These are phyloP conservation scores for Cyclotella baltica DNA, from an alignment of 108 stramenopile genomes.

Conservation along the genomic window DNA sequence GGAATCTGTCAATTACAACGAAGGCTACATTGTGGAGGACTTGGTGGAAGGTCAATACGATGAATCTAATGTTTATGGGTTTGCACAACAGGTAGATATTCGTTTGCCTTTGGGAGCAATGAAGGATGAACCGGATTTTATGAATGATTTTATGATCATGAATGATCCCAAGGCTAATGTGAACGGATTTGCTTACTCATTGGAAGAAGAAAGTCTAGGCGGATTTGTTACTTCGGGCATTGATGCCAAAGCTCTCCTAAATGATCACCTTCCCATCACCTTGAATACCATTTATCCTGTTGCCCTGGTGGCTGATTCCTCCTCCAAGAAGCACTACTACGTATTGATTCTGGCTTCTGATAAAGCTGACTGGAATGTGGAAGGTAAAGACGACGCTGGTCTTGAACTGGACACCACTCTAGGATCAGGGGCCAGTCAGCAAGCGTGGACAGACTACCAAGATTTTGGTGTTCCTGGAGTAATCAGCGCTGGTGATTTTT, in stretches of 20 bases:
- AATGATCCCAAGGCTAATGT: conserved; percentile 21
- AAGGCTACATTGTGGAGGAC: conserved; percentile 38
- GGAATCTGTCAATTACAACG: conserved; percentile 16
- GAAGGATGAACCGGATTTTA: background rate
- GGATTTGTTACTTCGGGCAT: conserved; percentile 46
- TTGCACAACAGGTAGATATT: conserved; percentile 52
- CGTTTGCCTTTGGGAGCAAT: conserved; percentile 42
- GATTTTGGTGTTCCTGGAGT: conserved; percentile 15
- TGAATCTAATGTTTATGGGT: conserved; percentile 41
- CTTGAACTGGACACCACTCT: conserved; percentile 44
- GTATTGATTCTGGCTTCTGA: conserved; percentile 37
- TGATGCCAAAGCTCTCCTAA: conserved; percentile 39
- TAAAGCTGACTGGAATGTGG: conserved; percentile 16
- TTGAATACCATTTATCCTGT: conserved; percentile 46
- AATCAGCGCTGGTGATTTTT: conserved; percentile 21
- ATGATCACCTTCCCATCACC: conserved; percentile 14
- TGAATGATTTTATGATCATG: conserved; percentile 10
- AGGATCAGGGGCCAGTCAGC: conserved; percentile 43
- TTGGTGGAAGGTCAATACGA: conserved; percentile 22
- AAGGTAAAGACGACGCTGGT: conserved; percentile 1
- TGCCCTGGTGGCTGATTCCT: conserved; percentile 43
- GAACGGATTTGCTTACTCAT: conserved; percentile 18
- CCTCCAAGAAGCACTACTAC: conserved; percentile 48
- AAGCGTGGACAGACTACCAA: conserved; percentile 39
- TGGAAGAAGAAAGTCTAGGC: conserved; percentile 25